These are phyloP conservation scores for Tylopilus sp. DNA, from an alignment of 768 basidiomycete species.

Conservation along the genomic window DNA sequence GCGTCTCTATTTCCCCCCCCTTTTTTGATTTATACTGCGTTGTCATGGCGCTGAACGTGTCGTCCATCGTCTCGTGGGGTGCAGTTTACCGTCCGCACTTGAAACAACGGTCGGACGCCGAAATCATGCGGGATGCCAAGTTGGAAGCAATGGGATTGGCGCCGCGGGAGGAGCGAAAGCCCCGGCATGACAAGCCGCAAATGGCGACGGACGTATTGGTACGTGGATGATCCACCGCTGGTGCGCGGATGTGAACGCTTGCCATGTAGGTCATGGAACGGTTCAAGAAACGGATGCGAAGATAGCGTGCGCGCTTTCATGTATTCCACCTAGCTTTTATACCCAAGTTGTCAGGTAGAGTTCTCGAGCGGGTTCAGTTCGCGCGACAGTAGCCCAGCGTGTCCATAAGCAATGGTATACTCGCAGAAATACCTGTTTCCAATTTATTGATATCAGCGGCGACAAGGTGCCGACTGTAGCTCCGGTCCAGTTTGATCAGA, in stretches of 20 bases:
- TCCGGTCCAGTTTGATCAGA: too few species aligned
- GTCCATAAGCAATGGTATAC: too few species aligned
- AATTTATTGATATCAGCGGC: too few species aligned
- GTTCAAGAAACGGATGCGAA: slow-evolving; percentile 95
- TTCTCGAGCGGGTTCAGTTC: too few species aligned
- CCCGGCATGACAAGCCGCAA: slow-evolving; percentile 57
- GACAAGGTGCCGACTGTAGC: too few species aligned
- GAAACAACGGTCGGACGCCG: slow-evolving; percentile 80
- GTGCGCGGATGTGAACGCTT: background rate
- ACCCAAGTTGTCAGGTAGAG: too few species aligned
- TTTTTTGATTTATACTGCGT: background rate
- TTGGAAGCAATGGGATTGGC: slow-evolving; percentile 80
- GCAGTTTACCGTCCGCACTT: slow-evolving; percentile 83
- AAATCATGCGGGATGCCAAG: slow-evolving; percentile 85
- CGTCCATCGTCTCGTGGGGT: background rate
- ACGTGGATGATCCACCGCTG: slow-evolving; percentile 21
- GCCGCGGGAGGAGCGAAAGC: slow-evolving; percentile 37
- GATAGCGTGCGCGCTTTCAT: slow-evolving; percentile 34
- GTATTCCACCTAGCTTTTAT: slow-evolving; percentile 17
- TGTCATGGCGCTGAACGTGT: too few species aligned
- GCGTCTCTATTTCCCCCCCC: slow-evolving; percentile 31
- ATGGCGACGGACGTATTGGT: slow-evolving; percentile 93
- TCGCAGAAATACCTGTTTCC: too few species aligned
- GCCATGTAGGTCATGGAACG: slow-evolving; percentile 90
- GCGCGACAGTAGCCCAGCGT: too few species aligned